phyloP scores from a whole-genome alignment of 352 stramenopile genomes.

The Globisporangium uncinulatum region DNA sequence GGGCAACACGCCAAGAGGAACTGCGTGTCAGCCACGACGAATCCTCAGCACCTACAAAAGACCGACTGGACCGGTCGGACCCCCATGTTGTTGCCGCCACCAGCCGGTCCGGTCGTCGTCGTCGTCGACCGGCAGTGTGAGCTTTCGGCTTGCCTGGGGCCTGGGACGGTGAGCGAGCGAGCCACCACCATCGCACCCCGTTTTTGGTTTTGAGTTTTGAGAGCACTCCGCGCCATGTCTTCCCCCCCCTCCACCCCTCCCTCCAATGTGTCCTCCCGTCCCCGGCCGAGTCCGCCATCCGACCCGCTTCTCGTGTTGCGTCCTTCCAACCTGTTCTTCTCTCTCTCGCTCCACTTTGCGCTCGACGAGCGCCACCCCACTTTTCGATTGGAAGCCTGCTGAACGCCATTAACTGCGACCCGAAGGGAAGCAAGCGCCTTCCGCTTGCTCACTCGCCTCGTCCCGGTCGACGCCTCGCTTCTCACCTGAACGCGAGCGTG shows the following conservation, averaged over 20 bases:
- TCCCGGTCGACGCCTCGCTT: not conserved
- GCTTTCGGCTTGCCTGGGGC: no score
- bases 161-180: not conserved
- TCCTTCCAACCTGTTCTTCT: not conserved
- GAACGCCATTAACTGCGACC: not conserved
- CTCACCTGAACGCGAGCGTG: no score
- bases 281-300: no score
- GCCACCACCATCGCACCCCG: not conserved
- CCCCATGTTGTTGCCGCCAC: not conserved
- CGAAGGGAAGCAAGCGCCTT: not conserved
- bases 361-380: constrained; percentile 13
- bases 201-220: constrained; percentile 11
- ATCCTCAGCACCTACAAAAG: constrained; percentile 7
- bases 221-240: not conserved
- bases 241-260: not conserved
- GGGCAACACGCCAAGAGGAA: constrained; percentile 14
- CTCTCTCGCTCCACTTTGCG: not conserved
- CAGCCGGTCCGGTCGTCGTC: no score
- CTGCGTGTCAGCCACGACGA: constrained; percentile 12
- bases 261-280: no score
- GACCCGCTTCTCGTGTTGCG: not conserved
- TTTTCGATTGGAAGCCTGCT: constrained; percentile 18
- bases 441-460: not conserved
- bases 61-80: constrained; percentile 1
- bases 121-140: no score